phyloP scores from a whole-genome alignment of 495 filamentous ascomycete genomes.

The Aspergillus ostianus region DNA sequence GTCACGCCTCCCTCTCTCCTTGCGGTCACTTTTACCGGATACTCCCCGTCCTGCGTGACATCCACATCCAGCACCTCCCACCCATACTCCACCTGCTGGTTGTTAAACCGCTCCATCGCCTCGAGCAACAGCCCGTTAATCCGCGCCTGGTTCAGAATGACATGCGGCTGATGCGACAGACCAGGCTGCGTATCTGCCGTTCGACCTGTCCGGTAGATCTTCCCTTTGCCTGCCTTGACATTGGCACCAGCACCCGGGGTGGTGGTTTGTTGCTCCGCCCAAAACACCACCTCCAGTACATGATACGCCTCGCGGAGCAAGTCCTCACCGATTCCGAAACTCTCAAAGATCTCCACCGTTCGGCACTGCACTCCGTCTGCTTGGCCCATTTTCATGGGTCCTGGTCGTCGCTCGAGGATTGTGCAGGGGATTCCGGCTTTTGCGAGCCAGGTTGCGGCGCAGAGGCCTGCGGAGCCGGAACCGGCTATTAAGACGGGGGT shows the following conservation, averaged over 20 bases:
- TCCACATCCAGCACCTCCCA: conserved; percentile 53
- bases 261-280: conserved; percentile 51
- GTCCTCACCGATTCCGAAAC: conserved; percentile 68
- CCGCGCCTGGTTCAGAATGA: conserved; percentile 75
- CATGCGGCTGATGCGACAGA: conserved; percentile 66
- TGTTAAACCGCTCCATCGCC: conserved; percentile 43
- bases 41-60: conserved; percentile 46
- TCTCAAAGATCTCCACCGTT: conserved; percentile 78
- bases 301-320: conserved; percentile 72
- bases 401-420: conserved; percentile 61
- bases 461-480: conserved; percentile 67
- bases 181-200: conserved; percentile 62
- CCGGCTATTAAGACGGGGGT: conserved; percentile 59
- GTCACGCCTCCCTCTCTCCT: conserved; percentile 47
- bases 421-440: conserved; percentile 58
- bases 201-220: conserved; percentile 51
- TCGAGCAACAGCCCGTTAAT: conserved; percentile 63
- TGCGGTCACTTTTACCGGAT: conserved; percentile 54
- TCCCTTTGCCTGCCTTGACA: conserved; percentile 16
- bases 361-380: conserved; percentile 80
- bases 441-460: conserved; percentile 66
- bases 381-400: conserved; percentile 66
- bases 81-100: conserved; percentile 59
- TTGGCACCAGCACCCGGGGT: no score
- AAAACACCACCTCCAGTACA: conserved; percentile 66